These are phyloP conservation scores for Omphalea diandra DNA, from an alignment of 441 rosid species.

Conservation along the genomic window DNA sequence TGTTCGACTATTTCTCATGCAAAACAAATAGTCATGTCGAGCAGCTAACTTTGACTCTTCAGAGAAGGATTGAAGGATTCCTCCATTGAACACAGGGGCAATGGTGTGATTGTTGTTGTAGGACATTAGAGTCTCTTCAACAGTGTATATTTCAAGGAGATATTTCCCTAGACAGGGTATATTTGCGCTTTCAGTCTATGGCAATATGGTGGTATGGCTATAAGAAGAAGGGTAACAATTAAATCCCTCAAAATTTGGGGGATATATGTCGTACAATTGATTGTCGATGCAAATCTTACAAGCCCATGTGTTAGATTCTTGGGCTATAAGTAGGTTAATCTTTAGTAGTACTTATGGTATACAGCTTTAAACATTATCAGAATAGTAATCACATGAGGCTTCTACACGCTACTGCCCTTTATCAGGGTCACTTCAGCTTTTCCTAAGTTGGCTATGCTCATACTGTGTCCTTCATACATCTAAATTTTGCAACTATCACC, in stretches of 20 bases:
- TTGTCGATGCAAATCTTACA: constrained; percentile 40
- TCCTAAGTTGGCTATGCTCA: background rate
- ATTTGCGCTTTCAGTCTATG: constrained; percentile 1
- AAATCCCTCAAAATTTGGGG: constrained; percentile 17
- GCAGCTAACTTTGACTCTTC: constrained; percentile 25
- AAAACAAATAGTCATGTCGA: constrained; percentile 5
- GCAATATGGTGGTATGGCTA: background rate
- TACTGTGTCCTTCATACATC: background rate
- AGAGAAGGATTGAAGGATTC: no score
- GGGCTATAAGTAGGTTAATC: constrained; percentile 36
- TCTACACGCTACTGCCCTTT: background rate
- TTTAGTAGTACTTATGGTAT: constrained; percentile 27
- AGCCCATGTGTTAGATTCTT: constrained; percentile 57
- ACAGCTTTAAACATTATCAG: constrained; percentile 33
- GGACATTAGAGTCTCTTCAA: background rate
- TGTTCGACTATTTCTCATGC: constrained; percentile 5
- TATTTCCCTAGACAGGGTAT: constrained; percentile 4
- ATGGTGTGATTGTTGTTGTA: no score
- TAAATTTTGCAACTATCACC: background rate
- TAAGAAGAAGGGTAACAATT: constrained; percentile 15
- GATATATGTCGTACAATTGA: constrained; percentile 34
- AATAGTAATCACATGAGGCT: constrained; percentile 38
- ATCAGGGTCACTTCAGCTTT: constrained; percentile 16
- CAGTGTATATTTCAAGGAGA: constrained; percentile 4
- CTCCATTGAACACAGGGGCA: constrained; percentile 1